These are phyloP conservation scores for Aspergillus cavernicola DNA, from an alignment of 495 filamentous ascomycete species.

Conservation along the genomic window DNA sequence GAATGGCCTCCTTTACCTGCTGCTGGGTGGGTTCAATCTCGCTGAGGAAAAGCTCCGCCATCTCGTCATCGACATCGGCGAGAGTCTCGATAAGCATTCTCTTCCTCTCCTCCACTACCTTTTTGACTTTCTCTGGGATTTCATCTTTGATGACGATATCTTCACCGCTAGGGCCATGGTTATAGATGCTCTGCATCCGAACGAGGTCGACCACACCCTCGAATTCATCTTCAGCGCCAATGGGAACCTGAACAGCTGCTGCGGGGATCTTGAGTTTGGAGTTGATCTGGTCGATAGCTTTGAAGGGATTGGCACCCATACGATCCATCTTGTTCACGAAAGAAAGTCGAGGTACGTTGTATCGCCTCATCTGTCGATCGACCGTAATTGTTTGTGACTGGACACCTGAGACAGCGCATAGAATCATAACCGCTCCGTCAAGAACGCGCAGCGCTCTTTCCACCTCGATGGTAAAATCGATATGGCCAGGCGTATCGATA, in stretches of 20 bases:
- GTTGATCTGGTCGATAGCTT: constrained; percentile 96
- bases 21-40: constrained; percentile 69
- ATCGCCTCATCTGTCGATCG: constrained; percentile 96
- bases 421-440: constrained; percentile 97
- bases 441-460: constrained; percentile 93
- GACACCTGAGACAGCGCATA: constrained; percentile 96
- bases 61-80: constrained; percentile 97
- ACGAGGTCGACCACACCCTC: constrained; percentile 93
- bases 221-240: constrained; percentile 89
- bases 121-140: constrained; percentile 72
- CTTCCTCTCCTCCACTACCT: constrained; percentile 72
- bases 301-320: constrained; percentile 98
- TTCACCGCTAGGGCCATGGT: constrained; percentile 76
- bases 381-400: constrained; percentile 98
- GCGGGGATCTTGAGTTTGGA: constrained; percentile 88
- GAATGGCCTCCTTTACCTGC: constrained; percentile 88
- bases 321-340: constrained; percentile 99
- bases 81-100: constrained; percentile 88
- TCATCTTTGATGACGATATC: constrained; percentile 68
- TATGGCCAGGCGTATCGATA: constrained; percentile 98
- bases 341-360: constrained; percentile 91
- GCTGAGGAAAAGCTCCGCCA: constrained; percentile 92
- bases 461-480: constrained; percentile 99
- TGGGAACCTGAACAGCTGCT: constrained; percentile 92
- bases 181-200: constrained; percentile 88